Percentiles rank a stretch among this genome's conserved stretches.
phyloP scores from a whole-genome alignment of 768 basidiomycete genomes.

The Pholiota microspora region DNA sequence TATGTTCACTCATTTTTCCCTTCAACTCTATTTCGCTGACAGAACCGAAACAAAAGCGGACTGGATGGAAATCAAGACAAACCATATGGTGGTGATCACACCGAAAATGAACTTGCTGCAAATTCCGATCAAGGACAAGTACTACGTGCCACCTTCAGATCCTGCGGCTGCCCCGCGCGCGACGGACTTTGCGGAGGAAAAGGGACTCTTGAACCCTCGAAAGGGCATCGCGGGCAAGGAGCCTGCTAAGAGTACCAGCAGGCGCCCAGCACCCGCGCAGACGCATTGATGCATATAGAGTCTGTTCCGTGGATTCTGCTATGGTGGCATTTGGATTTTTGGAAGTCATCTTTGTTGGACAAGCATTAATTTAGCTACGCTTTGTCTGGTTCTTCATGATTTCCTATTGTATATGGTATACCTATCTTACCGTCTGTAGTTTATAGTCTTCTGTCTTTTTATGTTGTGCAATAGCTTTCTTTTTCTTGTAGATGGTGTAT shows the following conservation, averaged over 20 bases:
- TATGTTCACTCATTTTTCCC: constrained; percentile 22
- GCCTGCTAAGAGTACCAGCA: constrained; percentile 14
- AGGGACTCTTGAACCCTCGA: constrained; percentile 75
- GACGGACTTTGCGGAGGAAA: constrained; percentile 83
- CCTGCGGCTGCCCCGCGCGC: constrained; percentile 66
- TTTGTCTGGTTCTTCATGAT: not conserved
- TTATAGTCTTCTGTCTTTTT: constrained; percentile 4
- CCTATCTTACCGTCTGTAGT: not conserved
- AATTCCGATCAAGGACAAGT: constrained; percentile 93
- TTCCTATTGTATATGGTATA: not conserved
- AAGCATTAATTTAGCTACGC: not conserved
- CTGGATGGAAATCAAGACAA: constrained; percentile 99
- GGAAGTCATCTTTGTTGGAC: not conserved
- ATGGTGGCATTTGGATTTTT: not conserved
- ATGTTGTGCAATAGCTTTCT: constrained; percentile 18
- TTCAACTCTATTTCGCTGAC: constrained; percentile 1
- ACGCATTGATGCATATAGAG: constrained; percentile 7
- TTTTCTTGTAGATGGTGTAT: constrained; percentile 20
- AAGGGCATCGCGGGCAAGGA: constrained; percentile 22
- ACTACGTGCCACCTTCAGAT: constrained; percentile 85
- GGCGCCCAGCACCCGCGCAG: constrained; percentile 13
- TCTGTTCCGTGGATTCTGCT: not conserved
- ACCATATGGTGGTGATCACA: constrained; percentile 93
- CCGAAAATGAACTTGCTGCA: constrained; percentile 94
- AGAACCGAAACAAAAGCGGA: constrained; percentile 53